Percentiles rank a stretch among this genome's conserved stretches.
Evolutionary conservation across 2,329 filamentous ascomycete genomes (phyloP).

Genomic region (Coniella lustricola): DNA sequence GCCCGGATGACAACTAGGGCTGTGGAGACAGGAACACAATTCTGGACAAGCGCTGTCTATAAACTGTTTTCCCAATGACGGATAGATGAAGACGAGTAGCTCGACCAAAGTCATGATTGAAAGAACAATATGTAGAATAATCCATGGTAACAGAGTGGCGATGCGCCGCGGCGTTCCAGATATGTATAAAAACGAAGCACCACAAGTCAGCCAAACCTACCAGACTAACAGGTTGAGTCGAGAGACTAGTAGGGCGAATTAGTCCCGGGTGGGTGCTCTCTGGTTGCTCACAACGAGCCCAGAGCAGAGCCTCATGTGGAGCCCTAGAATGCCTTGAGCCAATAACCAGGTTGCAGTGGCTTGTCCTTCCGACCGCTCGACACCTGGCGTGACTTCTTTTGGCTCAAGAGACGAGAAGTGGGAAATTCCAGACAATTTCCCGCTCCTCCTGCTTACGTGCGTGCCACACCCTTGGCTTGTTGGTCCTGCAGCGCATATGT

Average conservation of each 20-base stretch:
- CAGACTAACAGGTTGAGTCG: not conserved
- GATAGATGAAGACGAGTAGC: not conserved
- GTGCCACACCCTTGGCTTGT: constrained; percentile 9
- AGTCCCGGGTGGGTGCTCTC: not conserved
- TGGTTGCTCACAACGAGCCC: too few relatives aligned
- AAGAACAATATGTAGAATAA: constrained; percentile 2
- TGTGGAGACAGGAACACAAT: constrained; percentile 1
- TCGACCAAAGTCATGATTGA: constrained; percentile 1
- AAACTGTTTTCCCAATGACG: constrained; percentile 1
- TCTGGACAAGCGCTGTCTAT: constrained; percentile 5
- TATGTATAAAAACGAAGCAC: constrained; percentile 15
- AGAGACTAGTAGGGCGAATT: not conserved
- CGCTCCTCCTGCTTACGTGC: constrained; percentile 13
- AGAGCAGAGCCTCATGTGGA: not conserved
- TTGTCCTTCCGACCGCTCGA: not conserved
- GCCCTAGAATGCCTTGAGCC: not conserved
- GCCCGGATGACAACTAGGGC: not conserved
- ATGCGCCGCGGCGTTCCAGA: constrained; percentile 7
- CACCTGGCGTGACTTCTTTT: not conserved
- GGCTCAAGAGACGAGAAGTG: not conserved
- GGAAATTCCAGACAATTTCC: constrained; percentile 1
- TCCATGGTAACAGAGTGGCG: constrained; percentile 12
- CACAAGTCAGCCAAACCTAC: not conserved
- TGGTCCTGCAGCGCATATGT: not conserved
- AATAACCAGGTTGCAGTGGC: not conserved